Evolutionary conservation across 305 asterid genomes (phyloP), one percentile per base, ranked within the genome.

Genomic region (Coffea humblotiana): DNA sequence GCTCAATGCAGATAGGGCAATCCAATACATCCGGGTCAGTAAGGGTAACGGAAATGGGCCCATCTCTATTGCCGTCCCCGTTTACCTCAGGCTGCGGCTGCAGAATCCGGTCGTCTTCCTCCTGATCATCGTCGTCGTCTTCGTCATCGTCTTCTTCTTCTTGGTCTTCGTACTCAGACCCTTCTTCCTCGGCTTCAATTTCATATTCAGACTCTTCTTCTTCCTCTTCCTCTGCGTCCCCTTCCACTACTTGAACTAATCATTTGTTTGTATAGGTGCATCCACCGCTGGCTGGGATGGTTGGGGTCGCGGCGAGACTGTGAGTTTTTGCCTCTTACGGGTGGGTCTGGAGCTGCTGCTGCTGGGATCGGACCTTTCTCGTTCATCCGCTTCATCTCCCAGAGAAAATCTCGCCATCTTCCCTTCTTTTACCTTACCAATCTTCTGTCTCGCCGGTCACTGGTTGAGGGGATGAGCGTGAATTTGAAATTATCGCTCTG

Each of bases 11-110:
- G 72, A 87, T 82, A 21, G 88, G 87, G 76, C 92, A 89, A 80
- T 89, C 89, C 76, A 89, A 83, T 16, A 86, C 87, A 54, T 89
- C 90, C 23, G 85, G 83, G 64, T 89, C 89, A 2, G 86, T 66
- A 12, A 88, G 67, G 1, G 81, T 77, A 47, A 87, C 85, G 27
- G 85, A 58, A 78, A 89, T 54, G 10, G 86, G 71, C 43, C 81
- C 87, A 74, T 78, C 82, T 23, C 43, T 13, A 35, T 11, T n/a
- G 32, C 40, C 51, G 40, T 25, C 65, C 21, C 27, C 75, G 45
- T 49, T 64, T 47, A 7, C 45, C 9, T 69, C 74, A 1, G 37
- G 48, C 47, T 63, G 48, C 70, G 68, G 75, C 51, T 6, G 29
- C 43, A 40, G 43, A 40, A 40, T 40, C 43, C 43, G 74, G 5